A percentile compares a stretch with the other conserved stretches of the same genome.
These are phyloP conservation scores for Albizia julibrissin DNA, from an alignment of 306 rosid genomes.

Conservation along the genomic window DNA sequence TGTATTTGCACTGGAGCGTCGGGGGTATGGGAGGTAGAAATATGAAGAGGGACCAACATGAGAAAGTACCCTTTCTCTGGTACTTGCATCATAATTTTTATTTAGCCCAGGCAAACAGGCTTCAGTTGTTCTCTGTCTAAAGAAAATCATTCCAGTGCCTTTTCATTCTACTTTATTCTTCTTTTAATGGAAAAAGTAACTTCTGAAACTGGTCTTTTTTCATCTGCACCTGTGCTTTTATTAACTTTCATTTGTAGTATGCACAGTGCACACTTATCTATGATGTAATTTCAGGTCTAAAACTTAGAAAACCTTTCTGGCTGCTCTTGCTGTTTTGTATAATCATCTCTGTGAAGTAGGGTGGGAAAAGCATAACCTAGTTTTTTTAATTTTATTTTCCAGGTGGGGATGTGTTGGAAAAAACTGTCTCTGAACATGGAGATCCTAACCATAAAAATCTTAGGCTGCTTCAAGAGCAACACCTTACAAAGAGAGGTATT, in stretches of 20 bases:
- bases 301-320: background rate
- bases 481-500: conserved; percentile 44
- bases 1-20: background rate
- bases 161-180: background rate
- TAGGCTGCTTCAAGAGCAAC: conserved; percentile 41
- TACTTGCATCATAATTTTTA: conserved; percentile 10
- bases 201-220: background rate
- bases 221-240: background rate
- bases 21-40: background rate
- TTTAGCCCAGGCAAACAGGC: background rate
- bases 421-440: conserved; percentile 36
- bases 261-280: background rate
- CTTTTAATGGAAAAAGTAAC: background rate
- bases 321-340: conserved; percentile 10
- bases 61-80: background rate
- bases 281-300: background rate
- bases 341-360: background rate
- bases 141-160: background rate
- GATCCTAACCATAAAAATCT: conserved; percentile 37
- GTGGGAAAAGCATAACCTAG: conserved; percentile 6
- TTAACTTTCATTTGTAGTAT: conserved; percentile 2
- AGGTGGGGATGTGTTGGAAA: conserved; percentile 46
- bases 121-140: conserved; percentile 10
- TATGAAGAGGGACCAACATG: background rate
- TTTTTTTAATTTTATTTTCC: conserved; percentile 33